A percentile compares a stretch with the other conserved stretches of the same genome.
phyloP scores from a whole-genome alignment of 805 yeast genomes.

The Yarrowia sp. region DNA sequence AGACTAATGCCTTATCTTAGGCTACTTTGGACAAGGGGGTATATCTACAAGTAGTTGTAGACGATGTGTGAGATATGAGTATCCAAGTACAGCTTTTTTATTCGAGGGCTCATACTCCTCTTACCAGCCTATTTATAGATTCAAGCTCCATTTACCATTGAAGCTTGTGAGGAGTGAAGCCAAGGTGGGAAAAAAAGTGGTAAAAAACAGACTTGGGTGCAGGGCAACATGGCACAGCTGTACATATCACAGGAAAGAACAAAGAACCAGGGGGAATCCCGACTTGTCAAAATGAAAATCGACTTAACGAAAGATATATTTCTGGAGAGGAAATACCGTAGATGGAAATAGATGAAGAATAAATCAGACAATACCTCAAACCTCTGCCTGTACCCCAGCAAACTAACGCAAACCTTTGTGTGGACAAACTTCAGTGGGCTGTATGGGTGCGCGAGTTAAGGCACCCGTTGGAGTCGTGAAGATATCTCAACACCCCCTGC shows the following conservation, averaged over 20 bases:
- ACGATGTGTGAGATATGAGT: too few relatives aligned
- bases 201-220: background rate
- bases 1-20: background rate
- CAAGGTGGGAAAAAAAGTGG: background rate
- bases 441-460: constrained; percentile 18
- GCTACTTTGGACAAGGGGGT: too few relatives aligned
- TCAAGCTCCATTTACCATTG: background rate
- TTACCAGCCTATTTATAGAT: background rate
- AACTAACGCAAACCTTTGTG: constrained; percentile 11
- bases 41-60: too few relatives aligned
- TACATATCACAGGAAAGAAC: background rate
- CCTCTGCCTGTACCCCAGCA: background rate
- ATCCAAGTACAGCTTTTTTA: too few relatives aligned
- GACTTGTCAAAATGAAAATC: background rate
- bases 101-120: too few relatives aligned
- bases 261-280: background rate
- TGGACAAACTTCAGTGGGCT: constrained; percentile 2
- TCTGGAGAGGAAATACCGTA: background rate
- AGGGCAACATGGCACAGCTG: background rate
- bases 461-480: background rate
- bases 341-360: background rate
- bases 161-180: background rate
- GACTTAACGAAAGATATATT: background rate
- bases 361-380: background rate
- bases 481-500: background rate